These are phyloP conservation scores for Fennellomyces sp. DNA, from an alignment of 371 early-diverging fungal genomes.

Conservation along the genomic window DNA sequence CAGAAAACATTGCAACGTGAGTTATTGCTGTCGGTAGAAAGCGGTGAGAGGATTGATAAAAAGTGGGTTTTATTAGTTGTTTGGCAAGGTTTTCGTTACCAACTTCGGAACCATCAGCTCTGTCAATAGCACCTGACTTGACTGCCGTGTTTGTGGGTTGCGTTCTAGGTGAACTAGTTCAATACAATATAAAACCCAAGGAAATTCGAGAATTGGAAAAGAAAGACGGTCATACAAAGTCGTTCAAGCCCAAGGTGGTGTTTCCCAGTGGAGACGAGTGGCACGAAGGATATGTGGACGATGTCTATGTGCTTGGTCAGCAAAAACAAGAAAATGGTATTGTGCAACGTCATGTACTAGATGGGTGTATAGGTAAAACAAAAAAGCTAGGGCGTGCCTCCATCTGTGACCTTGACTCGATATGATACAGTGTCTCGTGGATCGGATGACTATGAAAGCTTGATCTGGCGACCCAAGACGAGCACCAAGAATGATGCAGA, in stretches of 20 bases:
- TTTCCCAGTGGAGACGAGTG: constrained; percentile 60
- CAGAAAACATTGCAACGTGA: constrained; percentile 31
- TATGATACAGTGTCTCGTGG: constrained; percentile 40
- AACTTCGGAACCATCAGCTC: constrained; percentile 26
- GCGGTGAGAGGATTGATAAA: too few species aligned
- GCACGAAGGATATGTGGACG: constrained; percentile 65
- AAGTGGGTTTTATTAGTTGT: too few species aligned
- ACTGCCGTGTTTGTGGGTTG: constrained; percentile 34
- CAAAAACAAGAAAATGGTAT: constrained; percentile 4
- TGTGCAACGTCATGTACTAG: constrained; percentile 7
- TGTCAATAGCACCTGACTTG: constrained; percentile 29
- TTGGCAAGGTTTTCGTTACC: constrained; percentile 39
- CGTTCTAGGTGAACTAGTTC: constrained; percentile 30
- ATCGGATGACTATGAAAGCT: constrained; percentile 38
- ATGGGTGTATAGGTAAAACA: constrained; percentile 23
- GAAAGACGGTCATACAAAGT: neutral
- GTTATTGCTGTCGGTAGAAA: neutral
- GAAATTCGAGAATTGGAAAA: neutral
- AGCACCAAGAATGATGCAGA: constrained; percentile 41
- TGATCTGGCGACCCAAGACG: constrained; percentile 39
- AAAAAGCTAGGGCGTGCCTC: too few species aligned
- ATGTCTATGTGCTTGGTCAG: constrained; percentile 43
- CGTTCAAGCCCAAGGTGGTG: constrained; percentile 18
- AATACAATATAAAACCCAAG: constrained; percentile 14
- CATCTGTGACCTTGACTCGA: too few species aligned